A percentile compares a stretch with the other conserved stretches of the same genome.
Evolutionary conservation across 495 filamentous ascomycete species (phyloP).

Genomic region (Penicillium ucsense): DNA sequence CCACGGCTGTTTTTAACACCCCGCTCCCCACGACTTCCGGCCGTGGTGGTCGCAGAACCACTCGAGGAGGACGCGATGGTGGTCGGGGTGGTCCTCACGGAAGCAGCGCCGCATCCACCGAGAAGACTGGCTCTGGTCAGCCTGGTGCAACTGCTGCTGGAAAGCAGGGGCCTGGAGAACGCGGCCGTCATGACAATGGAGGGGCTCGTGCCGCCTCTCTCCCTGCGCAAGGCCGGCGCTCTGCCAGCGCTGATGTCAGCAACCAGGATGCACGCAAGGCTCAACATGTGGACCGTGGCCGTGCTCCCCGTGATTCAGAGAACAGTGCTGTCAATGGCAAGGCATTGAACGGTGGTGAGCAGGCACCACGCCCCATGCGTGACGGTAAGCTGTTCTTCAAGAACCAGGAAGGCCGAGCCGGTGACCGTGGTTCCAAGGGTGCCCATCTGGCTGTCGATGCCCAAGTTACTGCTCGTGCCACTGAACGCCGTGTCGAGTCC

Average conservation of each 20-base stretch:
- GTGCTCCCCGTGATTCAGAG: constrained; percentile 26
- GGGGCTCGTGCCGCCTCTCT: constrained; percentile 32
- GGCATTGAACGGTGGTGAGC: constrained; percentile 21
- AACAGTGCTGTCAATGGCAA: constrained; percentile 15
- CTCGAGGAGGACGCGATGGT: constrained; percentile 44
- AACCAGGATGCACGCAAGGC: constrained; percentile 26
- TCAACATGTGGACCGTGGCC: constrained; percentile 24
- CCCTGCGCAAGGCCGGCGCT: constrained; percentile 31
- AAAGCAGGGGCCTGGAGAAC: constrained; percentile 29
- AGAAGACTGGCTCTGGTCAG: constrained; percentile 33
- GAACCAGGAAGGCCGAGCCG: constrained; percentile 27
- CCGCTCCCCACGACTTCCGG: constrained; percentile 52
- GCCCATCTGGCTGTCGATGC: constrained; percentile 27
- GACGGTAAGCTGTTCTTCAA: constrained; percentile 26
- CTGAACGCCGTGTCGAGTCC: constrained; percentile 30
- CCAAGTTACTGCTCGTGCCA: constrained; percentile 21
- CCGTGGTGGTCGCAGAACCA: constrained; percentile 48
- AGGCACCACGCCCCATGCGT: constrained; percentile 22
- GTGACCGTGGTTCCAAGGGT: constrained; percentile 19
- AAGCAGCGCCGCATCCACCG: constrained; percentile 30
- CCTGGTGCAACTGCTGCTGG: constrained; percentile 12
- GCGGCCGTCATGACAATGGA: constrained; percentile 31
- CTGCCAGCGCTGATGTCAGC: constrained; percentile 26
- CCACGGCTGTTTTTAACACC: constrained; percentile 73
- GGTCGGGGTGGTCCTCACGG: constrained; percentile 43